phyloP scores from a whole-genome alignment of 2,329 filamentous ascomycete genomes.

The Claviceps digitariae region DNA sequence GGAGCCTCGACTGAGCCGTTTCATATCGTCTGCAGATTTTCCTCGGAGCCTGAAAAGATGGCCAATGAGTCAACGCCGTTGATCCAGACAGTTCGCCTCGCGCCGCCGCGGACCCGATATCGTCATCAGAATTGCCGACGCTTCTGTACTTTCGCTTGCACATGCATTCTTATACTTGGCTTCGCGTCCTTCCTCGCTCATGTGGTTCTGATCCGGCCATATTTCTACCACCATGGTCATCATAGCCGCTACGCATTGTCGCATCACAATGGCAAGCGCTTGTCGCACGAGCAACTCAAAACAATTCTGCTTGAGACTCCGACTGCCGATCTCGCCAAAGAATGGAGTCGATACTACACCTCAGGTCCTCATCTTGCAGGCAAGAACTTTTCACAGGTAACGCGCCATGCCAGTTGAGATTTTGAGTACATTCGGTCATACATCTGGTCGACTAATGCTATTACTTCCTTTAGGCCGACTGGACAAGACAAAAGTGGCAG shows the following conservation, averaged over 20 bases:
- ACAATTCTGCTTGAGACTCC: conserved; percentile 45
- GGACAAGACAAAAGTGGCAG: conserved; percentile 63
- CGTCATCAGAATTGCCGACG: conserved; percentile 47
- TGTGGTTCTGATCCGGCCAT: conserved; percentile 27
- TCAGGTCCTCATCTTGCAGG: conserved; percentile 63
- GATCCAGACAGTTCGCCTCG: conserved; percentile 47
- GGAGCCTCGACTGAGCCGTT: neutral
- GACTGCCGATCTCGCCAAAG: conserved; percentile 40
- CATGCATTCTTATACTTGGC: conserved; percentile 38
- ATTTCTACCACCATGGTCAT: conserved; percentile 19
- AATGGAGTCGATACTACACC: conserved; percentile 72
- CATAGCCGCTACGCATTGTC: conserved; percentile 16
- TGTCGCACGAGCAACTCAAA: conserved; percentile 37
- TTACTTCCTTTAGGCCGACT: conserved; percentile 41
- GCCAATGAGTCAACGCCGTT: conserved; percentile 50
- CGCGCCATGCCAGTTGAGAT: neutral
- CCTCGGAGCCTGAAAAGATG: conserved; percentile 18
- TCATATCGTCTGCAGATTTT: conserved; percentile 4
- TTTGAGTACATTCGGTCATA: neutral
- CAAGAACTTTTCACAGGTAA: conserved; percentile 58
- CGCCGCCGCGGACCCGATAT: conserved; percentile 39
- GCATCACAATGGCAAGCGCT: conserved; percentile 13
- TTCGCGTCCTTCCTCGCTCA: conserved; percentile 36
- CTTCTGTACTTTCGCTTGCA: conserved; percentile 49
- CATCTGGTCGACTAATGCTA: conserved; percentile 4